A percentile compares a stretch with the other conserved stretches of the same genome.
These are phyloP conservation scores for Tolypocladium sp. DNA, from an alignment of 2,329 filamentous ascomycete genomes.

Conservation along the genomic window DNA sequence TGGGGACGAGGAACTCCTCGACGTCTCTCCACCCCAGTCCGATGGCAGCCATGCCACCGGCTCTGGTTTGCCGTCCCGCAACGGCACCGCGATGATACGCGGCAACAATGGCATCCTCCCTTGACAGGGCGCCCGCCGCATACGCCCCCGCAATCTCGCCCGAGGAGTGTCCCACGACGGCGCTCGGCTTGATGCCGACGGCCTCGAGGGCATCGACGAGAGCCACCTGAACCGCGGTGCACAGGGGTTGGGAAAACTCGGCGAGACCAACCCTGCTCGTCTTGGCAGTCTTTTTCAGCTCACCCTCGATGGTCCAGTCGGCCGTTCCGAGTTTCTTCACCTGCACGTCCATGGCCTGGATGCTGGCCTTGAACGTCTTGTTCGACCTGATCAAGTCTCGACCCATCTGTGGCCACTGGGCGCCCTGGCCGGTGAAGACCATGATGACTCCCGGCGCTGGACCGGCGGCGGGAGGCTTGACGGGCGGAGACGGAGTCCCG, in stretches of 20 bases:
- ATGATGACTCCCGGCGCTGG: not conserved
- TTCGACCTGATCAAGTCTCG: not conserved
- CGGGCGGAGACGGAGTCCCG: no score
- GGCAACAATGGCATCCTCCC: not conserved
- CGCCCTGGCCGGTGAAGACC: not conserved
- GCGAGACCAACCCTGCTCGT: not conserved
- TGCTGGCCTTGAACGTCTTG: no score
- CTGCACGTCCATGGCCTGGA: no score
- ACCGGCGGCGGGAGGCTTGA: no score
- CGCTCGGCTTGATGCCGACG: not conserved
- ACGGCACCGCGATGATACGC: constrained; percentile 12
- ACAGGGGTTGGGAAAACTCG: not conserved
- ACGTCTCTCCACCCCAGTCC: constrained; percentile 19
- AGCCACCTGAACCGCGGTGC: not conserved
- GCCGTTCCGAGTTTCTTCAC: no score
- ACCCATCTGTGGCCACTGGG: not conserved
- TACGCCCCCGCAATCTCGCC: not conserved
- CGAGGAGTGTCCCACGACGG: not conserved
- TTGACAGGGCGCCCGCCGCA: not conserved
- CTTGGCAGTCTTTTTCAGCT: not conserved
- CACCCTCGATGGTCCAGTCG: not conserved
- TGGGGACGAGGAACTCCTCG: constrained; percentile 9
- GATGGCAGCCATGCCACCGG: constrained; percentile 14
- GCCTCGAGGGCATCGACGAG: not conserved
- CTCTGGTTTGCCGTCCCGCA: not conserved